Base-by-base conservation (phyloP, 116 monocot species). In the Cymodocea nodosa region DNA sequence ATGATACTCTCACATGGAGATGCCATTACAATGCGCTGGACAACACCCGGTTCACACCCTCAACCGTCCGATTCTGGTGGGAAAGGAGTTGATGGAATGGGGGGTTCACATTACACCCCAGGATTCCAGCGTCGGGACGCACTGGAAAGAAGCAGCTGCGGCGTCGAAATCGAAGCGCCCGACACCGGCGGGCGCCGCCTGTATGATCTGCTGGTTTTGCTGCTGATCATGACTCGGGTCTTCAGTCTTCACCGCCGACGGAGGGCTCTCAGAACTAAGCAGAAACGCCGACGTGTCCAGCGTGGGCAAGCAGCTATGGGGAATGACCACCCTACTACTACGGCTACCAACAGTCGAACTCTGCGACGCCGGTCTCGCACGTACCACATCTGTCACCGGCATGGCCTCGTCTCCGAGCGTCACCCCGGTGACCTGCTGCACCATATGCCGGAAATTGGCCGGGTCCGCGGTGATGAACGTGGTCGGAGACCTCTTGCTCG, bases 361-460 rank as follows among this genome's bases (percentile, higher is more conserved):
- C 44, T 10, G 54, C 54, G 54, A 7, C 19, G 20, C 54, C 54
- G 54, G 54, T 16, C 54, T 54, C 22, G 12, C 12, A 8, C 7
- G 1, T 7, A 12, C 12, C 44, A 23, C 1, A 34, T 17, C 61
- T 51, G 48, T 34, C 35, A 13, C 60, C 34, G 66, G 4, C 56
- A 22, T 49, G 24, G 35, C 8, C 60, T 52, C 62, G 24, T 14
- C 67, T 59, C 79, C 12, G 50, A 23, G 10, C 71, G 13, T 24
- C 25, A 23, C 63, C 22, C 92, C 92, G 30, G 92, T 92, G 34
- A 87, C 80, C 75, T 76, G 82, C 84, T 92, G 92, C 35, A 92
- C 92, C 92, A 92, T 84, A 66, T 82, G 70, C 23, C 87, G 72
- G 78, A 92, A 92, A 70, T 84, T 87, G n/a, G 79, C 75, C 18